A percentile compares a stretch with the other conserved stretches of the same genome.
Conservation (phyloP, 2,329 filamentous ascomycete genomes). For the Keithomyces neogunnii region DNA sequence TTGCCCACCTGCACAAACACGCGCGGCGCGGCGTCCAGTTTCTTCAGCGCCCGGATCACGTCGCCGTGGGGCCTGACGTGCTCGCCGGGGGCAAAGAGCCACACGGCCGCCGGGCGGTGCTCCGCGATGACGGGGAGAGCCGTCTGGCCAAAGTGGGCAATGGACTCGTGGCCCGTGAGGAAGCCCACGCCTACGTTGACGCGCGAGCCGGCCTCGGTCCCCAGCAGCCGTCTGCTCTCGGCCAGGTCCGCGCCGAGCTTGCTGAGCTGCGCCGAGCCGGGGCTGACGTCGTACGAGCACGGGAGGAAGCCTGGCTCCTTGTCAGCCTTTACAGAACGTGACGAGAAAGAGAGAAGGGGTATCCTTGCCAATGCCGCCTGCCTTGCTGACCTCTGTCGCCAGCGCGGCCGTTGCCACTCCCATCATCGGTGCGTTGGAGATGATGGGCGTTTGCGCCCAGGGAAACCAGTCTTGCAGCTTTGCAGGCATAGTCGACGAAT, state of each 20-base stretch:
- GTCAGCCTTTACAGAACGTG: background rate
- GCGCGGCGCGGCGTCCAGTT: constrained; percentile 25
- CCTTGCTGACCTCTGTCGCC: constrained; percentile 28
- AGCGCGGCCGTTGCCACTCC: constrained; percentile 22
- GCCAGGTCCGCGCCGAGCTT: constrained; percentile 23
- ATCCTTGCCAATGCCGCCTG: constrained; percentile 27
- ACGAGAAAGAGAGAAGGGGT: background rate
- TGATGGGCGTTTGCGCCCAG: constrained; percentile 20
- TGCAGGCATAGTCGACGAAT: constrained; percentile 11
- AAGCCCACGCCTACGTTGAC: constrained; percentile 50
- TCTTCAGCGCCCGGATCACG: constrained; percentile 28
- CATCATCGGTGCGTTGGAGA: constrained; percentile 30
- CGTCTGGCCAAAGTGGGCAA: constrained; percentile 30
- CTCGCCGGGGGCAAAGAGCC: constrained; percentile 55
- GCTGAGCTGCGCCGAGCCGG: constrained; percentile 21
- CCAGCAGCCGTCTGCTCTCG: constrained; percentile 19
- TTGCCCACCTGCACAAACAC: constrained; percentile 57
- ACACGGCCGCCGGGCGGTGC: constrained; percentile 50
- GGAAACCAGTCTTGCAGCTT: constrained; percentile 21
- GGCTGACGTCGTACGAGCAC: constrained; percentile 20
- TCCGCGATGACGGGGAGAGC: constrained; percentile 41
- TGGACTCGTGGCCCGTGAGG: constrained; percentile 42
- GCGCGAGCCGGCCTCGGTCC: constrained; percentile 22
- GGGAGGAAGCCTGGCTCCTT: constrained; percentile 21
- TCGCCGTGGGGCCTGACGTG: constrained; percentile 27